Percentiles rank a stretch among this genome's conserved stretches.
Conservation (phyloP, 75 land plant species). For the Sequoiadendron giganteum region DNA sequence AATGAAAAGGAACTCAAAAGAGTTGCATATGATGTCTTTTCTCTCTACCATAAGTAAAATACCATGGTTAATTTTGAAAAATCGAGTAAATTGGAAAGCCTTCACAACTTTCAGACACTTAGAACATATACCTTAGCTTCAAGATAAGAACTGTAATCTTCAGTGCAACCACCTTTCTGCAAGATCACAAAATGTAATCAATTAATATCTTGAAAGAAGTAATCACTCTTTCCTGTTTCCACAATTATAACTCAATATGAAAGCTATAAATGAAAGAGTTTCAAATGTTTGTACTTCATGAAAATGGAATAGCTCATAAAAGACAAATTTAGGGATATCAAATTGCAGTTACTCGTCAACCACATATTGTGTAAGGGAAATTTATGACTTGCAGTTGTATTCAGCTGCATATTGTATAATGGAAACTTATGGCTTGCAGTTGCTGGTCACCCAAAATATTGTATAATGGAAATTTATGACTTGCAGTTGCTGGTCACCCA, state of each 20-base stretch:
- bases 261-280: background rate
- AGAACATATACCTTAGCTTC: conserved; percentile 72
- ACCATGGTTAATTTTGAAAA: background rate
- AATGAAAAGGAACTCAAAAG: background rate
- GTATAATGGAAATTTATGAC: background rate
- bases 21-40: background rate
- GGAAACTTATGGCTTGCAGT: background rate
- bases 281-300: background rate
- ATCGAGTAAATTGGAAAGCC: background rate
- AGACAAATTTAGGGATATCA: background rate
- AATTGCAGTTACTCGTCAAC: background rate
- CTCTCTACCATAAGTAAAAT: background rate
- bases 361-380: background rate
- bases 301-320: background rate
- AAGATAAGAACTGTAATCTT: conserved; percentile 64
- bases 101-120: background rate
- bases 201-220: background rate
- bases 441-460: background rate
- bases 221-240: background rate
- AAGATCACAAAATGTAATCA: conserved; percentile 7
- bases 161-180: conserved; percentile 77
- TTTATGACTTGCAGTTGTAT: background rate
- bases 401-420: background rate
- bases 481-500: background rate
- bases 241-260: background rate